phyloP scores from a whole-genome alignment of 1,284 basidiomycete species.

The Melampsora americana region DNA sequence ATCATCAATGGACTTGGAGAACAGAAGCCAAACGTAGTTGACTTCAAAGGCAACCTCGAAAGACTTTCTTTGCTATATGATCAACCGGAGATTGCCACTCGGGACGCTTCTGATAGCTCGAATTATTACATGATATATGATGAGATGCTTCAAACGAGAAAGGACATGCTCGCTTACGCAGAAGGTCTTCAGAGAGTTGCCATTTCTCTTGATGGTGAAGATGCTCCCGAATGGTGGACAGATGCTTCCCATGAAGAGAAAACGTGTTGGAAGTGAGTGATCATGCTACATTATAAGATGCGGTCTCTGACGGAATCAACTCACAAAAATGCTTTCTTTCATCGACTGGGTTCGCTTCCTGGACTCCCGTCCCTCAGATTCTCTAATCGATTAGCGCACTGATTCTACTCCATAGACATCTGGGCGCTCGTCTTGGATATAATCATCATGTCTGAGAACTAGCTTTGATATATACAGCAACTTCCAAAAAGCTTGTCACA shows the following conservation, averaged over 20 bases:
- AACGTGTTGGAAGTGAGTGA: constrained; percentile 5
- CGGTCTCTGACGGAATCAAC: no score
- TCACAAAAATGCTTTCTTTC: no score
- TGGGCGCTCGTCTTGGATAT: no score
- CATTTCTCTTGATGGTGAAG: neutral
- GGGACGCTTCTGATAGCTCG: neutral
- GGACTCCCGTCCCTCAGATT: no score
- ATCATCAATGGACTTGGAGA: neutral
- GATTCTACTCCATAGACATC: no score
- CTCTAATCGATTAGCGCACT: no score
- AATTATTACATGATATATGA: neutral
- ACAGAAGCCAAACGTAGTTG: neutral
- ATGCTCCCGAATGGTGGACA: neutral
- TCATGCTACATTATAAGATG: no score
- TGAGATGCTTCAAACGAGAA: constrained; percentile 2
- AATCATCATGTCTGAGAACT: no score
- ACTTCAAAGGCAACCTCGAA: neutral
- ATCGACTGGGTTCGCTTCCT: no score
- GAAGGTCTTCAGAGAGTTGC: neutral
- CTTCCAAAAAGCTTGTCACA: no score
- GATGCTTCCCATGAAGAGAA: neutral
- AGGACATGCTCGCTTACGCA: neutral
- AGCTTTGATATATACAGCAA: no score
- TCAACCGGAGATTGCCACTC: neutral
- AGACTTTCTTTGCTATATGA: constrained; percentile 2